Evolutionary conservation across 768 basidiomycete species (phyloP), one percentile per base, ranked within the genome.

Genomic region (Auricularia auricula-judae): DNA sequence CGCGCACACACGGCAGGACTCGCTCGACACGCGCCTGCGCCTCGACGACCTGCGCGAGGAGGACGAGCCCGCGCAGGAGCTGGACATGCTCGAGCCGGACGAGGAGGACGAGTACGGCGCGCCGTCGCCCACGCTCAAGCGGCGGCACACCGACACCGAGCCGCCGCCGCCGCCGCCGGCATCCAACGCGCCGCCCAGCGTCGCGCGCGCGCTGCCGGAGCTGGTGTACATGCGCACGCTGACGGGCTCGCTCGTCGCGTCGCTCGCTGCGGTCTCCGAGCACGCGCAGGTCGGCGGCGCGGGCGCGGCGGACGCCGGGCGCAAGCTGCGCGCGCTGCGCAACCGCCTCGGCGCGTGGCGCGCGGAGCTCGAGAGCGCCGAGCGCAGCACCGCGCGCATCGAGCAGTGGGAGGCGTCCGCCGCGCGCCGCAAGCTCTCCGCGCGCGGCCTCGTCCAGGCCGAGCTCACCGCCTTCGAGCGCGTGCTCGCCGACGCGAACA

Each of bases 271-370:
- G 39, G 84, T 93, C 67, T 91, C 88, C 33, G 92, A 95, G 70
- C 89, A 93, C 66, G 88, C 91, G 14, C 92, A 95, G 72, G 90
- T 93, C 61, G 91, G 92, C 70, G 85, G 87, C 10, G 93, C 89
- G 1, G 88, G 87, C 3, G 87, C 89, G 10, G 86, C 91, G 1
- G 92, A 95, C 65, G 88, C 91, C 0, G 91, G 90, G 58, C 82
- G 92, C 44, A 92, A 90, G 75, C 86, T 95, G 51, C 87, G 92
- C 61, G 88, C 89, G 14, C 75, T 93, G 66, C 91, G 89, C 77
- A 92, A 93, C 70, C 89, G 88, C 68, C 75, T 93, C 36, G 87
- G 86, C 4, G 88, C 84, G 23, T 90, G 89, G 87, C 81, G 86
- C 63, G 80, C 82, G 36, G 91, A 93, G 64, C 91, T 86, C 82